Conservation (phyloP, 768 basidiomycete species). For the Amanita muscaria region DNA sequence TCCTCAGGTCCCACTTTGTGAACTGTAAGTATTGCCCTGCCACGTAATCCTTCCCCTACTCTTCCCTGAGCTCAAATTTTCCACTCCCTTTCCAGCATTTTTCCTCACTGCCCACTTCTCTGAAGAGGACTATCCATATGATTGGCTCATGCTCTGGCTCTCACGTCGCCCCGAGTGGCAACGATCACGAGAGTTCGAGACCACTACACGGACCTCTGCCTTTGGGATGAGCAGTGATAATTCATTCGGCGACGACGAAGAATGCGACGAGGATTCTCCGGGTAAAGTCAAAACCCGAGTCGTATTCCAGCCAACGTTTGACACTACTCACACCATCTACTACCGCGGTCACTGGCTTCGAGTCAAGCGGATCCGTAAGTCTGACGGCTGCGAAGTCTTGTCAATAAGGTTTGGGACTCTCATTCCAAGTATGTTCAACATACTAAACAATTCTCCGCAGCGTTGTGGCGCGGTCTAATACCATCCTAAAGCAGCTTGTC, state of each 20-base stretch:
- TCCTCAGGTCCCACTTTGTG: constrained; percentile 68
- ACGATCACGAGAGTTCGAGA: constrained; percentile 82
- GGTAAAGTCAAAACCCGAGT: constrained; percentile 72
- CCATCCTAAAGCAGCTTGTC: constrained; percentile 81
- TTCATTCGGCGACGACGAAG: constrained; percentile 41
- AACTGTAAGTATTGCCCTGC: constrained; percentile 51
- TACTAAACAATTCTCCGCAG: constrained; percentile 32
- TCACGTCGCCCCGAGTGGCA: constrained; percentile 82
- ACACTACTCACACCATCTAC: constrained; percentile 84
- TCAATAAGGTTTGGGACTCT: constrained; percentile 54
- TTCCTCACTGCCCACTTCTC: constrained; percentile 88
- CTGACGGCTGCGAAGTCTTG: constrained; percentile 63
- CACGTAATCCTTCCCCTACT: constrained; percentile 3
- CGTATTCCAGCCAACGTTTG: constrained; percentile 81
- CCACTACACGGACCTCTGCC: constrained; percentile 66
- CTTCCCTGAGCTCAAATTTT: constrained; percentile 13
- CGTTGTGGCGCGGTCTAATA: constrained; percentile 77
- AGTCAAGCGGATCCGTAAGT: constrained; percentile 61
- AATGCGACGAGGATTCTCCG: constrained; percentile 28
- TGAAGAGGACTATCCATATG: constrained; percentile 85
- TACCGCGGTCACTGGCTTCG: constrained; percentile 81
- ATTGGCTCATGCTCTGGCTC: constrained; percentile 89
- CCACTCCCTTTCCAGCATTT: constrained; percentile 42
- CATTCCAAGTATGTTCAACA: no score
- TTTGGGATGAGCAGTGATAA: constrained; percentile 48